phyloP scores from a whole-genome alignment of 495 filamentous ascomycete genomes.

The Penicillium daleae region DNA sequence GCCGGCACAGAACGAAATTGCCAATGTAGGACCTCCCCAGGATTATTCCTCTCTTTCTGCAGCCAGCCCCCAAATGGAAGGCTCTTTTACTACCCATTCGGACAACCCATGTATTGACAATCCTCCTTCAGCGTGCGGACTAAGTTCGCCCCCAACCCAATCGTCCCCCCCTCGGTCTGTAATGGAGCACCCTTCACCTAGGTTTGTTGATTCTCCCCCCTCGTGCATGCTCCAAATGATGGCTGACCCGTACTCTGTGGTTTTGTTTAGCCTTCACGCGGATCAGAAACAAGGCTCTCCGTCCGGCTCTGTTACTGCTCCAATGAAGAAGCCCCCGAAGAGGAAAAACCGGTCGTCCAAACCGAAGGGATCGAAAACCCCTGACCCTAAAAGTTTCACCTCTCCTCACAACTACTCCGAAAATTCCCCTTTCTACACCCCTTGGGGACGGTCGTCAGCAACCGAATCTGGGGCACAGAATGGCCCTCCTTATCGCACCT shows the following conservation, averaged over 20 bases:
- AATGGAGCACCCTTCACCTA: slow-evolving; percentile 8
- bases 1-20: slow-evolving; percentile 51
- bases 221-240: neutral
- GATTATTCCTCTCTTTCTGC: slow-evolving; percentile 28
- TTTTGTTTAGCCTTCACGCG: neutral
- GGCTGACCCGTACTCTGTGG: neutral
- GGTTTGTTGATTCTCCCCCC: slow-evolving; percentile 21
- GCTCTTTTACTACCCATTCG: slow-evolving; percentile 22
- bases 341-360: neutral
- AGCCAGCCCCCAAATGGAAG: neutral
- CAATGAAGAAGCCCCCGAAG: neutral
- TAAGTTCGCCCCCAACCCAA: slow-evolving; percentile 23
- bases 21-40: slow-evolving; percentile 49
- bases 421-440: neutral
- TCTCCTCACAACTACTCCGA: slow-evolving; percentile 8
- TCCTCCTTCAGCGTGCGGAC: slow-evolving; percentile 36
- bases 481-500: slow-evolving; percentile 43
- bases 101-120: slow-evolving; percentile 60
- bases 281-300: neutral
- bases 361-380: neutral
- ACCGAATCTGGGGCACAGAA: slow-evolving; percentile 32
- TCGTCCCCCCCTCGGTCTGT: slow-evolving; percentile 12
- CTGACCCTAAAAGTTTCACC: slow-evolving; percentile 13
- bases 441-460: slow-evolving; percentile 1
- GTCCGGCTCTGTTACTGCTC: neutral